Evolutionary conservation across 192 early-diverging fungal species (phyloP).

Genomic region (Podila epicladia): DNA sequence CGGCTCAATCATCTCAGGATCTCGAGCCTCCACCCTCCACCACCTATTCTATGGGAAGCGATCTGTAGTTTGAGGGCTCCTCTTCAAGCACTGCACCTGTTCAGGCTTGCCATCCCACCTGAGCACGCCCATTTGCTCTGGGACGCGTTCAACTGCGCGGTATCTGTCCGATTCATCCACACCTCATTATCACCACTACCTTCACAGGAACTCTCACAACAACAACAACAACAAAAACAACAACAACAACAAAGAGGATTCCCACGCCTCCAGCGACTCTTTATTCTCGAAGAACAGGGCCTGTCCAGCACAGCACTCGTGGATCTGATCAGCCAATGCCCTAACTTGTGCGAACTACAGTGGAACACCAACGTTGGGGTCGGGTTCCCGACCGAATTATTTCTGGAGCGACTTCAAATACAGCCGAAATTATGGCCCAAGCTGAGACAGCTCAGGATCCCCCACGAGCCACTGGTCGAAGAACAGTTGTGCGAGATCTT

Average conservation of each 20-base stretch:
- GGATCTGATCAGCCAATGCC: neutral
- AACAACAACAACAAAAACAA: neutral
- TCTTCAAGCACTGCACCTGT: neutral
- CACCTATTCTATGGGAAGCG: neutral
- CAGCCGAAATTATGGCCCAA: neutral
- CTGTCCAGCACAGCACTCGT: neutral
- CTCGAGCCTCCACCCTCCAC: neutral
- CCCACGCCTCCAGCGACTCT: neutral
- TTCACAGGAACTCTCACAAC: neutral
- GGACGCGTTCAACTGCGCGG: neutral
- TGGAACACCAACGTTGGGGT: neutral
- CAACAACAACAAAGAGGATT: neutral
- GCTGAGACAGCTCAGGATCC: neutral
- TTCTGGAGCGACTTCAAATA: neutral
- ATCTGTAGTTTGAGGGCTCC: neutral
- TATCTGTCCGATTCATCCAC: neutral
- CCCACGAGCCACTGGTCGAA: neutral
- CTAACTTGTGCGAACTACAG: neutral
- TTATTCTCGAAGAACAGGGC: neutral
- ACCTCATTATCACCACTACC: neutral
- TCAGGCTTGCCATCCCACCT: neutral
- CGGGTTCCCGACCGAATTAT: neutral
- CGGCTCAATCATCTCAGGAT: neutral
- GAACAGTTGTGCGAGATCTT: neutral
- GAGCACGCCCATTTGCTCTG: neutral